These are phyloP conservation scores for Malus asiatica DNA, from an alignment of 306 rosid genomes.

Conservation along the genomic window DNA sequence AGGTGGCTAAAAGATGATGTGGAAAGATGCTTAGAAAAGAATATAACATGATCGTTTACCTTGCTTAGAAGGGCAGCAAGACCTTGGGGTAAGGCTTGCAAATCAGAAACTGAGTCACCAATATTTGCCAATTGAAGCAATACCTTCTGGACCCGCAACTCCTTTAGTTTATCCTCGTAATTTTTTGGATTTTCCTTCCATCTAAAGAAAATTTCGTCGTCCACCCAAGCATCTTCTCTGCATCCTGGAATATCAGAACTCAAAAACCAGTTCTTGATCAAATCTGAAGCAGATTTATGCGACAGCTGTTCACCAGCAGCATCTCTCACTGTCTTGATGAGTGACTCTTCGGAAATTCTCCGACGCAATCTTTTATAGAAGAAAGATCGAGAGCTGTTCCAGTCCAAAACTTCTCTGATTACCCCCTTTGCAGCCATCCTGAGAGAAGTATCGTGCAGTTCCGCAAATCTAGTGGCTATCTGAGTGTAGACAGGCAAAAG, in stretches of 20 bases:
- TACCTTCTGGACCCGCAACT: constrained; percentile 75
- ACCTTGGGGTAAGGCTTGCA: constrained; percentile 91
- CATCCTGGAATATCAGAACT: constrained; percentile 45
- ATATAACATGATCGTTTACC: constrained; percentile 35
- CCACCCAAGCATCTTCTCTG: constrained; percentile 59
- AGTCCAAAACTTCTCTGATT: constrained; percentile 72
- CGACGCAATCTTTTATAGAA: constrained; percentile 70
- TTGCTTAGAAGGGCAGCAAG: constrained; percentile 87
- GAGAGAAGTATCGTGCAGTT: constrained; percentile 86
- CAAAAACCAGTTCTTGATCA: constrained; percentile 67
- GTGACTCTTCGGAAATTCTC: constrained; percentile 68
- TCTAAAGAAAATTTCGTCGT: constrained; percentile 72
- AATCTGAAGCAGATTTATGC: constrained; percentile 49
- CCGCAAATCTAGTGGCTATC: constrained; percentile 90
- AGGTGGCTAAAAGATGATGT: constrained; percentile 7
- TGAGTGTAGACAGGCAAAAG: constrained; percentile 90
- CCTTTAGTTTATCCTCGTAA: constrained; percentile 72
- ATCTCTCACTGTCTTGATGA: constrained; percentile 61
- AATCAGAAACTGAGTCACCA: constrained; percentile 60
- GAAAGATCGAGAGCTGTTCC: constrained; percentile 73
- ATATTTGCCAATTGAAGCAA: constrained; percentile 63
- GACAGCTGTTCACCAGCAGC: constrained; percentile 84
- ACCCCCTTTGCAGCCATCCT: constrained; percentile 97
- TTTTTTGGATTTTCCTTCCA: constrained; percentile 64
- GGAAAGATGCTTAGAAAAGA: constrained; percentile 11